Percentiles rank a stretch among this genome's conserved stretches.
phyloP scores from a whole-genome alignment of 192 early-diverging fungal species.

The Gamsiella multidivaricata region DNA sequence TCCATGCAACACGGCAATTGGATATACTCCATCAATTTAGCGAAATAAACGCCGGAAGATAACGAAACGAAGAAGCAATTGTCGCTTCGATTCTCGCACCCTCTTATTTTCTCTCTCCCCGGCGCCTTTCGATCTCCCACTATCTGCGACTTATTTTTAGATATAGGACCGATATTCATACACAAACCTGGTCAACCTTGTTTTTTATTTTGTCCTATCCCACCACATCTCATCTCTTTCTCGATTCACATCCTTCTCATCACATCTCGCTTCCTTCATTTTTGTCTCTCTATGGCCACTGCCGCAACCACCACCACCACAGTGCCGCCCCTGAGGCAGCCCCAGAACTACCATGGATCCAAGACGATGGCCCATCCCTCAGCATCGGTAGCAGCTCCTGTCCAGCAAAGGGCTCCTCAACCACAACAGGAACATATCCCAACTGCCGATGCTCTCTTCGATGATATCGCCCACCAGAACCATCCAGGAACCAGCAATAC shows the following conservation, averaged over 20 bases:
- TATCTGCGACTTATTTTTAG: too few species aligned
- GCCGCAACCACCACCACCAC: slow-evolving; percentile 18
- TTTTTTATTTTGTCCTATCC: too few species aligned
- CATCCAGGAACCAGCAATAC: slow-evolving; percentile 1
- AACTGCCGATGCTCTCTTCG: slow-evolving; percentile 48
- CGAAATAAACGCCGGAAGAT: too few species aligned
- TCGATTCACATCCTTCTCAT: background rate
- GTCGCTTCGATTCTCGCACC: too few species aligned
- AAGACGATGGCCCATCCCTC: background rate
- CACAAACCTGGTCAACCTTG: too few species aligned
- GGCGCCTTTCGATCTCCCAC: too few species aligned
- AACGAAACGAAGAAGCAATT: too few species aligned
- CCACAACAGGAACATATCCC: slow-evolving; percentile 13
- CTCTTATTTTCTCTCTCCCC: too few species aligned
- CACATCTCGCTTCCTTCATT: background rate
- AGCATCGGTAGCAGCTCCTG: too few species aligned
- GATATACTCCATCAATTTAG: too few species aligned
- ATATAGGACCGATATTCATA: too few species aligned
- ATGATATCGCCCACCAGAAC: slow-evolving; percentile 25
- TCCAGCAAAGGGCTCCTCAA: background rate
- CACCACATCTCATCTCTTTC: background rate
- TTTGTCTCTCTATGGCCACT: slow-evolving; percentile 16
- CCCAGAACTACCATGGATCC: background rate
- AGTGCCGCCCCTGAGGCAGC: slow-evolving; percentile 10
- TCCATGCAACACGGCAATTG: too few species aligned